A percentile compares a stretch with the other conserved stretches of the same genome.
phyloP scores from a whole-genome alignment of 805 yeast genomes.

The Zygotorulaspora danielsina region DNA sequence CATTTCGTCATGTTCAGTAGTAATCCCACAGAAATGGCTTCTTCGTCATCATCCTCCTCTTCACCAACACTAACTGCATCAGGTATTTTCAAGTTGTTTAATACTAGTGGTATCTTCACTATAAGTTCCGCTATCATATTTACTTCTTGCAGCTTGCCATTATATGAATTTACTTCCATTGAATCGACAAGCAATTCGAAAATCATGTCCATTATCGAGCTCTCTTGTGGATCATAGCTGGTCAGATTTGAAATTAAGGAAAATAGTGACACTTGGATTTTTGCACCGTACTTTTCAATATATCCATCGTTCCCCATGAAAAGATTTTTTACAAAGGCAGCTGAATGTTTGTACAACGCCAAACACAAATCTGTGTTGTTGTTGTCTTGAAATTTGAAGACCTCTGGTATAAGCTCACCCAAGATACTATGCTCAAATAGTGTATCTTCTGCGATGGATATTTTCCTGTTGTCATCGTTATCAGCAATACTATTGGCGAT shows the following conservation, averaged over 20 bases:
- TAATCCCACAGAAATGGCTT: slow-evolving; percentile 25
- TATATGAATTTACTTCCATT: slow-evolving; percentile 9
- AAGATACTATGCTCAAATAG: slow-evolving; percentile 9
- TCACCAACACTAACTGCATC: slow-evolving; percentile 1
- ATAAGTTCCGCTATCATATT: slow-evolving; percentile 16
- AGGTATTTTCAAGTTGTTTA: slow-evolving; percentile 8
- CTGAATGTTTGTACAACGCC: slow-evolving; percentile 17
- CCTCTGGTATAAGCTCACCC: slow-evolving; percentile 18
- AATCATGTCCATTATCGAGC: background rate
- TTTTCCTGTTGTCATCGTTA: slow-evolving; percentile 28
- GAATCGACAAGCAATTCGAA: slow-evolving; percentile 26
- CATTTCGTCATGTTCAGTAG: slow-evolving; percentile 19
- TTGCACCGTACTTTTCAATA: slow-evolving; percentile 12
- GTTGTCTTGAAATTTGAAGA: slow-evolving; percentile 15
- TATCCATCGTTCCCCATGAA: slow-evolving; percentile 25
- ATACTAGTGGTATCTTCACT: slow-evolving; percentile 10
- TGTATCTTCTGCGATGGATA: slow-evolving; percentile 9
- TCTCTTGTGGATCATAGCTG: background rate
- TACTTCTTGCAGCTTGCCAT: slow-evolving; percentile 11
- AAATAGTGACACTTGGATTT: slow-evolving; percentile 21
- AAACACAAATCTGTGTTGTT: slow-evolving; percentile 3
- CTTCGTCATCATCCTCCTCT: slow-evolving; percentile 18
- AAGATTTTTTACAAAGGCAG: slow-evolving; percentile 30
- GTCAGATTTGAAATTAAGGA: background rate
- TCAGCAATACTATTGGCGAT: slow-evolving; percentile 34